Evolutionary conservation across 2,329 filamentous ascomycete genomes (phyloP), one percentile per base, ranked within the genome.

Genomic region (Pseudogymnoascus destructans): DNA sequence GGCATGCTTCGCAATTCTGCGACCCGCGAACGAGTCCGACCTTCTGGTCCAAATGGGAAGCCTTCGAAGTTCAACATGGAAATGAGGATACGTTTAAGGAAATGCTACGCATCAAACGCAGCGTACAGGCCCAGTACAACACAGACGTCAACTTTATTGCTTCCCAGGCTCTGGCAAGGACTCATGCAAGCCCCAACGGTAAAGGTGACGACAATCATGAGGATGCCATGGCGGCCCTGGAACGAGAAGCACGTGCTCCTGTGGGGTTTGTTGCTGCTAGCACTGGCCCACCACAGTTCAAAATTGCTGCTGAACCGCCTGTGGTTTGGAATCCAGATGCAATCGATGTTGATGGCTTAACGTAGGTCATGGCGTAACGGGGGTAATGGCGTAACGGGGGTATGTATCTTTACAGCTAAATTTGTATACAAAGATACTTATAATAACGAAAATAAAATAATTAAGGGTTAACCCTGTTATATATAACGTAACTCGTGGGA

Each of bases 61-160:
- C 84, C 58, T 98, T 98, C 71, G 95, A 98, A 73, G 90, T 97
- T 19, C 87, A 95, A 70, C 93, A 98, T 69, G 93, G 93, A 63
- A 98, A 98, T 73, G 95, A 98, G 71, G 93, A 98, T 71, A 98
- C 95, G 0, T 98, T 95, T 79, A 96, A 95, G 75, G 93, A 98
- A 71, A 98, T 98, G 93, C 78, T 97, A 62, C 85, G 93, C 27
- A 90, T 98, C 77, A 98, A 97, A 78, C 79, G 93, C 70, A 95
- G 89, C 72, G 93, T 98, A 10, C 90, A 96, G 72, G 92, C 93
- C 57, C 89, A 96, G 74, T 98, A 95, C 78, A 97, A 97, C 69
- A 98, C 95, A 46, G 93, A 98, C 68, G 92, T 98, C 76, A 95
- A 91, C 70, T 98, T 96, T 69, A 96, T 98, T 71, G 93, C 93